These are phyloP conservation scores for Leptomonas pyrrhocoris DNA, from an alignment of 208 protist species.

Conservation along the genomic window DNA sequence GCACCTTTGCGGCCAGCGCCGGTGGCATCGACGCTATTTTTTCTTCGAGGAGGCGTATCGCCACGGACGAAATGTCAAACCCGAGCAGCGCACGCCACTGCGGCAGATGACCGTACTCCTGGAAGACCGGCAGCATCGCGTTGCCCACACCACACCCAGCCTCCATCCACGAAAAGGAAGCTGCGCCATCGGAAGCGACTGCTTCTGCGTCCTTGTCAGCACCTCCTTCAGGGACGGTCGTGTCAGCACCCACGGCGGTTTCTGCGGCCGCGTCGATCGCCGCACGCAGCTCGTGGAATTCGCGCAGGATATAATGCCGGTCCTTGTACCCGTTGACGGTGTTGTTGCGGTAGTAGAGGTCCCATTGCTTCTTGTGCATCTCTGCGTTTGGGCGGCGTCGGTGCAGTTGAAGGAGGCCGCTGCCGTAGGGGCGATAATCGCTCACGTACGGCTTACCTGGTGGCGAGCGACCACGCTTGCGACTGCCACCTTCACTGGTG, in stretches of 20 bases:
- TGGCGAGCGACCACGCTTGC: slow-evolving; percentile 43
- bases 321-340: slow-evolving; percentile 90
- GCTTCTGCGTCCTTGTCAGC: slow-evolving; percentile 4
- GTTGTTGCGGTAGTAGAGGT: slow-evolving; percentile 92
- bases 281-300: slow-evolving; percentile 79
- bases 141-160: slow-evolving; percentile 96
- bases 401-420: slow-evolving; percentile 41
- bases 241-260: background rate
- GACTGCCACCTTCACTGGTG: background rate
- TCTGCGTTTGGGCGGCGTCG: slow-evolving; percentile 17
- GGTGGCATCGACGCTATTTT: slow-evolving; percentile 44
- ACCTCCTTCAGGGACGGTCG: background rate
- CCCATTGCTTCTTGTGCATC: slow-evolving; percentile 71
- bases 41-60: slow-evolving; percentile 77
- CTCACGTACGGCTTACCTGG: slow-evolving; percentile 65
- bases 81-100: slow-evolving; percentile 69
- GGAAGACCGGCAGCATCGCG: slow-evolving; percentile 89
- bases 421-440: slow-evolving; percentile 83
- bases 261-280: slow-evolving; percentile 39
- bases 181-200: background rate
- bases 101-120: slow-evolving; percentile 71
- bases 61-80: slow-evolving; percentile 92
- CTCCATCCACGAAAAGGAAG: slow-evolving; percentile 82
- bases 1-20: slow-evolving; percentile 52
- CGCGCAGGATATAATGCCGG: slow-evolving; percentile 87